Evolutionary conservation across 2,329 filamentous ascomycete genomes (phyloP), one percentile per base, ranked within the genome.

Genomic region (Amesomyces nigricolor): DNA sequence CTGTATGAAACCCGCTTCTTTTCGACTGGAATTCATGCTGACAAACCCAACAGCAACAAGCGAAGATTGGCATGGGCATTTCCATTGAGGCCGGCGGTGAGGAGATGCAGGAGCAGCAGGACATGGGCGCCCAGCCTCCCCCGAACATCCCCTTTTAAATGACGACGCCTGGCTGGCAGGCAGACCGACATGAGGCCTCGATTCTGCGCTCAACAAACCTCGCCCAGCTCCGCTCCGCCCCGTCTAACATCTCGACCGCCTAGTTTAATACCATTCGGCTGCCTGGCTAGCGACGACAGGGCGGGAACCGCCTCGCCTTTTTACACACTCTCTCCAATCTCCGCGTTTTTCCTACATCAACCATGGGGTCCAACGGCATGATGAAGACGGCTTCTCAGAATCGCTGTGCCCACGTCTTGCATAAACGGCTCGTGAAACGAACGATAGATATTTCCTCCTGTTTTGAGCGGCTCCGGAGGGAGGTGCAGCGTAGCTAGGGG

Each of bases 61-160:
- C 92, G 65, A 97, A 97, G 80, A 83, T 97, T 65, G 94, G 94
- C 64, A 81, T 99, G 62, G 91, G 90, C 59, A 89, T 99, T 65
- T 95, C 91, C 47, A 89, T 96, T 64, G 91, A 96, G 78, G 83
- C 88, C 51, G 85, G 85, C 49, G 82, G 85, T 54, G 91, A 95
- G 71, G 90, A 95, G 71, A 77, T 95, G 64, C 88, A 94, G 79
- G 87, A 91, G 72, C 87, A 91, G 74, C 87, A 56, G 53, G 53
- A 56, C 16, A 19, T 43, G 48, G 48, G 48, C 19, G 48, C 53
- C n/a, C 53, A 91, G 64, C 72, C 79, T 35, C 70, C 76, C 43
- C 73, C 75, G 61, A 83, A 81, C 72, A 85, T 87, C 68, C 83
- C 84, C 63, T 87, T 87, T 70, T 87, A 86, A 78, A 59, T 44